Percentiles rank a stretch among this genome's conserved stretches.
Conservation (phyloP, 345 rosid species). For the Passiflora organensis region DNA sequence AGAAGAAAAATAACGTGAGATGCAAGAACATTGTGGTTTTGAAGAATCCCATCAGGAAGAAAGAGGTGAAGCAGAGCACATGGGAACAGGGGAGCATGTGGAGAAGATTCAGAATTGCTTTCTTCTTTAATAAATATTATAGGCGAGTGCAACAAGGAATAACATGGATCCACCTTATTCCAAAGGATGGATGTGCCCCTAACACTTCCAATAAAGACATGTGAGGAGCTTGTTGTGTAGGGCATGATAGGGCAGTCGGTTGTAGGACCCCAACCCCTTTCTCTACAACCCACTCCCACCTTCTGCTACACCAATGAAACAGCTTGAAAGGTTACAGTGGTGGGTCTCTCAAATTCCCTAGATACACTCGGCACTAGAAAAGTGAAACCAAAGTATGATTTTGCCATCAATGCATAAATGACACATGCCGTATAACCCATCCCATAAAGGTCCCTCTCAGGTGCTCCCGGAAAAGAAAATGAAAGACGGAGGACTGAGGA, state of each 20-base stretch:
- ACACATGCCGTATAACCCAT: conserved; percentile 12
- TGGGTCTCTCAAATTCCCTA: conserved; percentile 31
- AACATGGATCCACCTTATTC: conserved; percentile 51
- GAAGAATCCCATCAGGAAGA: conserved; percentile 4
- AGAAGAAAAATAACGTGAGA: conserved; percentile 6
- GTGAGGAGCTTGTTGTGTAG: conserved; percentile 62
- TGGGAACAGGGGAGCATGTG: conserved; percentile 77
- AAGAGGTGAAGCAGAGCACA: conserved; percentile 51
- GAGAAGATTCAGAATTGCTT: conserved; percentile 60
- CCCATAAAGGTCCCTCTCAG: conserved; percentile 11
- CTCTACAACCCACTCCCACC: not conserved
- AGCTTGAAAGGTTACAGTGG: conserved; percentile 21
- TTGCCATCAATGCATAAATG: conserved; percentile 24
- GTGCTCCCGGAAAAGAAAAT: conserved; percentile 1
- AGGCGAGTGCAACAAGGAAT: conserved; percentile 36
- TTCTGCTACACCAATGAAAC: conserved; percentile 17
- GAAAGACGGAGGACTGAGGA: not conserved
- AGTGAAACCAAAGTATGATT: conserved; percentile 26
- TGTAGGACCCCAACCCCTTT: conserved; percentile 40
- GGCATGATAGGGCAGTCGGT: no score
- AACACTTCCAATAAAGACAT: conserved; percentile 49
- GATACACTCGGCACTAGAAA: conserved; percentile 22
- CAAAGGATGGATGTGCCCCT: conserved; percentile 26
- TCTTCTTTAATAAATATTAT: conserved; percentile 18
- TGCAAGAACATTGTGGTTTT: conserved; percentile 9